Percentiles rank a stretch among this genome's conserved stretches.
Conservation (phyloP, 2,329 filamentous ascomycete genomes). For the Microdochium trichocladiopsis region DNA sequence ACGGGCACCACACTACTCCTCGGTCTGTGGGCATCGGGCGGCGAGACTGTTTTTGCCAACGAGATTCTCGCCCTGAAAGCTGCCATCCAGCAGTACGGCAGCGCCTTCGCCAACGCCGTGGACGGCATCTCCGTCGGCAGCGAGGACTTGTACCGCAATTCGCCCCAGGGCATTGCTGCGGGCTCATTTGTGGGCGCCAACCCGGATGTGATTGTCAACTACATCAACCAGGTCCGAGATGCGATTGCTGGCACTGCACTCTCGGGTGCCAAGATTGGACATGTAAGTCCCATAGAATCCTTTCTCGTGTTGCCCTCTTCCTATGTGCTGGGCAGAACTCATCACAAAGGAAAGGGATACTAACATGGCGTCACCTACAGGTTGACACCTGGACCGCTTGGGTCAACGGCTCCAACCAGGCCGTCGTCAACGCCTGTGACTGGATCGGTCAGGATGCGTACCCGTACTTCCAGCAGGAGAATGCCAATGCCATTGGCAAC, state of each 20-base stretch:
- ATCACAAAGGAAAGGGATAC: too few species aligned
- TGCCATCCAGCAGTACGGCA: conserved; percentile 64
- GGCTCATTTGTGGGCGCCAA: conserved; percentile 55
- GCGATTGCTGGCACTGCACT: conserved; percentile 57
- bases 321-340: too few species aligned
- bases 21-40: conserved; percentile 75
- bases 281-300: conserved; percentile 29
- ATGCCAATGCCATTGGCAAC: conserved; percentile 57
- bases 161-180: conserved; percentile 59
- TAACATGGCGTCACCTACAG: not conserved
- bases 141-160: conserved; percentile 80
- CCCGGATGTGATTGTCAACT: conserved; percentile 56
- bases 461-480: conserved; percentile 72
- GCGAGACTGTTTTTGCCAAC: conserved; percentile 55
- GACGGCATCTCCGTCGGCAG: conserved; percentile 80
- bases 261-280: conserved; percentile 56
- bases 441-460: conserved; percentile 83
- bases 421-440: conserved; percentile 63
- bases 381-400: conserved; percentile 86
- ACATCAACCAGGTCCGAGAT: conserved; percentile 62
- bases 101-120: conserved; percentile 56
- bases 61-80: conserved; percentile 66
- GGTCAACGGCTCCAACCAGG: conserved; percentile 64
- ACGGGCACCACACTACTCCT: conserved; percentile 74
- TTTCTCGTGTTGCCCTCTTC: not conserved